Evolutionary conservation across 345 rosid species (phyloP), one percentile per base, ranked within the genome.

Genomic region (Acer campestre): DNA sequence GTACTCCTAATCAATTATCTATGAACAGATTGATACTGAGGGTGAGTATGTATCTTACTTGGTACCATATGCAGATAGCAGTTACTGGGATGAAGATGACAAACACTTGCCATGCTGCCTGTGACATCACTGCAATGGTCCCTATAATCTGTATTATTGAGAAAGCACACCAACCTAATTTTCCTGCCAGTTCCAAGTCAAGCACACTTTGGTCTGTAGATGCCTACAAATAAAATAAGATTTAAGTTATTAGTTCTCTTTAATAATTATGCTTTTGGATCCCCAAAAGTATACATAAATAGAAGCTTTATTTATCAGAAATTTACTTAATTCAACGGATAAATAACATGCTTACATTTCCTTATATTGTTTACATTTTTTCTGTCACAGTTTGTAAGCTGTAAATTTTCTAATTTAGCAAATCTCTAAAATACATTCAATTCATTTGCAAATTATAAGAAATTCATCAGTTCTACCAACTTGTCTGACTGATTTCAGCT

Each of bases 81-180:
- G 98, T 92, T 59, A 95, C 98, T n/a, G 98, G 98, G 83, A 95
- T 92, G 91, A 95, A 95, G 85, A 95, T 88, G 75, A 89, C 87
- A 78, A 91, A 95, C 79, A 95, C 98, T 90, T 95, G 83, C 98
- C 98, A 95, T 61, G 98, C 98, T 72, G 89, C 98, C 77, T 95
- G 95, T 18, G 98, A 90, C 97, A 93, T 95, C 29, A 95, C 98
- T 18, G 87, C 86, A 76, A 95, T 87, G 18, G 98, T 90, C 77
- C 98, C 98, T 16, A 93, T 29, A 13, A 95, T 77, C 82, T 92
- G 95, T 82, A 93, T 93, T 74, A 90, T 83, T 4, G 97, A 92
- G 88, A 92, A 92, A 55, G 94, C 98, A 77, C 98, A 95, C 98
- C 98, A 90, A 18, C 98, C 97, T 80, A 93, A 80, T 82, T 38